These are phyloP conservation scores for Amesomyces nigricolor DNA, from an alignment of 2,329 filamentous ascomycete genomes.

Conservation along the genomic window DNA sequence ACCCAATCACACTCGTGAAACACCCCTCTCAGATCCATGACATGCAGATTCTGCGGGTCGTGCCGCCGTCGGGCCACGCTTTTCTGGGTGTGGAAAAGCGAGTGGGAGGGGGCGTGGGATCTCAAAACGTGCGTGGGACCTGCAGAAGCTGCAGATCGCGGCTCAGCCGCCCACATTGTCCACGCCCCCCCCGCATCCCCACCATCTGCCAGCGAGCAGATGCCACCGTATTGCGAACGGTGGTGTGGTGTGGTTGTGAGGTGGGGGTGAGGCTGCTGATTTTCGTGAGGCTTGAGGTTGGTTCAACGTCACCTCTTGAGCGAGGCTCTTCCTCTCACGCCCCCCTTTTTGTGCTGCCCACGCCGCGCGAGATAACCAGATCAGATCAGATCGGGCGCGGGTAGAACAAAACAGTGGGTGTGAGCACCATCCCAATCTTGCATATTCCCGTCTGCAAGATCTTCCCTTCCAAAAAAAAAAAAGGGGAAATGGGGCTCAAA, in stretches of 20 bases:
- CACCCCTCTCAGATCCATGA: slow-evolving; percentile 26
- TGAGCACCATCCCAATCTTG: not conserved
- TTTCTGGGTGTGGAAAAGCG: slow-evolving; percentile 22
- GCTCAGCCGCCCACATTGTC: not conserved
- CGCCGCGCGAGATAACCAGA: not conserved
- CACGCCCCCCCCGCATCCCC: not conserved
- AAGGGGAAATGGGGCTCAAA: not conserved
- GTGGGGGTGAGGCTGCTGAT: slow-evolving; percentile 35
- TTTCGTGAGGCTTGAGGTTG: slow-evolving; percentile 26
- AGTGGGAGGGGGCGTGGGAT: slow-evolving; percentile 27
- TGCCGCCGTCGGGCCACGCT: slow-evolving; percentile 27
- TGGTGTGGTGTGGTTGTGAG: slow-evolving; percentile 26
- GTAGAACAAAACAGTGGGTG: not conserved
- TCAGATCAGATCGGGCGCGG: not conserved
- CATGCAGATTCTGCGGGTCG: slow-evolving; percentile 6
- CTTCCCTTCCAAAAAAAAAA: not conserved
- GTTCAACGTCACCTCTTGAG: slow-evolving; percentile 28
- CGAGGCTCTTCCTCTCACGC: slow-evolving; percentile 24
- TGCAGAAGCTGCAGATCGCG: slow-evolving; percentile 7
- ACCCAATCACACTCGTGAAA: slow-evolving; percentile 52
- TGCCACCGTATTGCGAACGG: slow-evolving; percentile 13
- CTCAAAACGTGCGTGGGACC: slow-evolving; percentile 14
- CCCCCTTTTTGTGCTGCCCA: not conserved
- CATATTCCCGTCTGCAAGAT: slow-evolving; percentile 3
- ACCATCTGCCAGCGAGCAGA: not conserved